A percentile compares a stretch with the other conserved stretches of the same genome.
Evolutionary conservation across 2,329 filamentous ascomycete species (phyloP).

Genomic region (Gnomoniopsis smithogilvyi): DNA sequence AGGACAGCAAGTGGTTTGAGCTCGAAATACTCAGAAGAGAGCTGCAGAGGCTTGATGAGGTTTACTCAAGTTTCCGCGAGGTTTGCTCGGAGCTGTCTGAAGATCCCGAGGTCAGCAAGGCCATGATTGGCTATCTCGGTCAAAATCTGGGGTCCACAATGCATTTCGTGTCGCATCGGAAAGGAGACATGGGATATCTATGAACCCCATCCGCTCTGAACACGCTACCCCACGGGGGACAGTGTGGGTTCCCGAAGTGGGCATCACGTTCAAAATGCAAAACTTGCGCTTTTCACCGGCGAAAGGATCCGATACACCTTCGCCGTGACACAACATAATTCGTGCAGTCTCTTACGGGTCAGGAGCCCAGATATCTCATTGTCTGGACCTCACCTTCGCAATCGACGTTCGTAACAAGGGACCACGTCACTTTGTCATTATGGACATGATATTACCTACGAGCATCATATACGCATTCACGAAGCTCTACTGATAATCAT

Average conservation of each 20-base stretch:
- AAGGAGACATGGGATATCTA: constrained; percentile 28
- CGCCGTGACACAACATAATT: constrained; percentile 2
- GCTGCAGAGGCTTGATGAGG: constrained; percentile 43
- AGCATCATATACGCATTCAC: background rate
- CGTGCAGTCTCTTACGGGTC: background rate
- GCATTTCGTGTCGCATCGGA: constrained; percentile 37
- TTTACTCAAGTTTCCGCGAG: constrained; percentile 42
- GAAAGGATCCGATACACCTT: background rate
- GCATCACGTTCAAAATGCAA: background rate
- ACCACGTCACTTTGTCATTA: background rate
- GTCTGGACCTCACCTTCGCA: background rate
- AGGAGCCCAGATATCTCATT: background rate
- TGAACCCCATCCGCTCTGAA: constrained; percentile 12
- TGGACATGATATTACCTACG: background rate
- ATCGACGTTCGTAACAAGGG: background rate
- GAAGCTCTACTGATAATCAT: background rate
- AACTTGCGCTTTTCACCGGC: background rate
- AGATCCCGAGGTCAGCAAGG: constrained; percentile 40
- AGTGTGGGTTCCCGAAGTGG: background rate
- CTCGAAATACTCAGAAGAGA: constrained; percentile 47
- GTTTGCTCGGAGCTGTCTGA: constrained; percentile 37
- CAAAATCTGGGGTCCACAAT: constrained; percentile 40
- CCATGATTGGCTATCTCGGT: constrained; percentile 43
- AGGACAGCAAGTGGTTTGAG: constrained; percentile 44
- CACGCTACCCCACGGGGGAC: background rate